A percentile compares a stretch with the other conserved stretches of the same genome.
Evolutionary conservation across 2,329 filamentous ascomycete genomes (phyloP).

Genomic region (Scedosporium boydii): DNA sequence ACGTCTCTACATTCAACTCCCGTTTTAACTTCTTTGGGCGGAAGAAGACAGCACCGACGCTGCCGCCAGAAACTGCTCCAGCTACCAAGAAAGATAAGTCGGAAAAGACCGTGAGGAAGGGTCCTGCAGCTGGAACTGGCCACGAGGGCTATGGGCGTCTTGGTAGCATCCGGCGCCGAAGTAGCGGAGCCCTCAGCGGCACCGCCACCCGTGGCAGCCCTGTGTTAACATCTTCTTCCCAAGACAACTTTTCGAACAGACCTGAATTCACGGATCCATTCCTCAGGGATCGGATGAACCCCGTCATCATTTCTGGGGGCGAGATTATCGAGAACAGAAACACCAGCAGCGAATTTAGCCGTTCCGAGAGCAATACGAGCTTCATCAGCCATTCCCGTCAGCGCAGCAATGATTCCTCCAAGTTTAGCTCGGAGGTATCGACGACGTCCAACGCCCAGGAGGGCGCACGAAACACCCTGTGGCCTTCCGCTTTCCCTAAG

Average conservation of each 20-base stretch:
- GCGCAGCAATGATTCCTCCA: constrained; percentile 31
- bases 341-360: constrained; percentile 34
- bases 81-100: constrained; percentile 50
- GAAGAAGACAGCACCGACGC: constrained; percentile 52
- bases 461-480: constrained; percentile 33
- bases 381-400: constrained; percentile 21
- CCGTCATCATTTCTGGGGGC: constrained; percentile 57
- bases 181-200: constrained; percentile 44
- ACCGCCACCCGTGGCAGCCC: constrained; percentile 27
- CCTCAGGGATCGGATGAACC: constrained; percentile 51
- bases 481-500: constrained; percentile 44
- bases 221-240: constrained; percentile 38
- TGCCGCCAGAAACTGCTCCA: constrained; percentile 28
- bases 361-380: constrained; percentile 42
- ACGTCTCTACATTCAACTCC: constrained; percentile 42
- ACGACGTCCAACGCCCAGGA: constrained; percentile 30
- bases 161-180: constrained; percentile 52
- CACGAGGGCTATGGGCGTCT: constrained; percentile 76
- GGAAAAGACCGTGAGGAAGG: constrained; percentile 56
- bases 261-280: constrained; percentile 38
- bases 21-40: constrained; percentile 73
- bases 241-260: constrained; percentile 36
- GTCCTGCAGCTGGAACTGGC: constrained; percentile 83
- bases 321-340: constrained; percentile 53
- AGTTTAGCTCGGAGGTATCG: constrained; percentile 21